Percentiles rank a stretch among this genome's conserved stretches.
These are phyloP conservation scores for Mycena indigotica DNA, from an alignment of 768 basidiomycete species.

Conservation along the genomic window DNA sequence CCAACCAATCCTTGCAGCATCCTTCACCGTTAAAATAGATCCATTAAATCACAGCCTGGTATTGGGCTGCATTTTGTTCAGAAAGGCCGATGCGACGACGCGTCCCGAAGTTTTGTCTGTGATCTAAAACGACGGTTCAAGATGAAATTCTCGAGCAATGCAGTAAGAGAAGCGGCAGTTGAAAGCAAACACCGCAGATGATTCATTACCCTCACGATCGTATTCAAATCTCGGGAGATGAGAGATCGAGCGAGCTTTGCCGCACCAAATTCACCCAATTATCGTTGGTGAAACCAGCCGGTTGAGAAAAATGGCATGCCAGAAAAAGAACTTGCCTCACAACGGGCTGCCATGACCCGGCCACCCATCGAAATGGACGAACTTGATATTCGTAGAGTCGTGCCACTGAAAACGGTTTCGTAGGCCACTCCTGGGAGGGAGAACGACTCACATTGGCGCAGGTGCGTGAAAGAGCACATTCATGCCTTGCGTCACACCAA, in stretches of 20 bases:
- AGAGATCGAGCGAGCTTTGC: no score
- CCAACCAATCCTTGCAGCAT: no score
- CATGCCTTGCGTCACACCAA: constrained; percentile 75
- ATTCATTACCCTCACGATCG: no score
- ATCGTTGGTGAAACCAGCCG: no score
- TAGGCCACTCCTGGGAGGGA: no score
- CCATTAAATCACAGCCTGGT: constrained; percentile 4
- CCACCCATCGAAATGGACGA: constrained; percentile 69
- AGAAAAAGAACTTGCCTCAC: constrained; percentile 53
- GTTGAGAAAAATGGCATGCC: no score
- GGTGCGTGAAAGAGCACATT: constrained; percentile 72
- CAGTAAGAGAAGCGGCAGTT: no score
- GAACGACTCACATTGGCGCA: constrained; percentile 54
- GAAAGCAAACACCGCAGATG: no score
- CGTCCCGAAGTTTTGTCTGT: constrained; percentile 59
- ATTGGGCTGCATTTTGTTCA: constrained; percentile 74
- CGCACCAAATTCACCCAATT: no score
- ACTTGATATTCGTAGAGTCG: constrained; percentile 59
- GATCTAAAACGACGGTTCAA: constrained; percentile 41
- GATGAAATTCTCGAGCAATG: background rate
- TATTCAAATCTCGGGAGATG: no score
- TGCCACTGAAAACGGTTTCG: constrained; percentile 47
- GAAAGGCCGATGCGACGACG: constrained; percentile 63
- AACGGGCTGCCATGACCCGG: constrained; percentile 69
- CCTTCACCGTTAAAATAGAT: no score